Evolutionary conservation across 768 basidiomycete genomes (phyloP), one percentile per base, ranked within the genome.

Genomic region (Polyporus arcularius): DNA sequence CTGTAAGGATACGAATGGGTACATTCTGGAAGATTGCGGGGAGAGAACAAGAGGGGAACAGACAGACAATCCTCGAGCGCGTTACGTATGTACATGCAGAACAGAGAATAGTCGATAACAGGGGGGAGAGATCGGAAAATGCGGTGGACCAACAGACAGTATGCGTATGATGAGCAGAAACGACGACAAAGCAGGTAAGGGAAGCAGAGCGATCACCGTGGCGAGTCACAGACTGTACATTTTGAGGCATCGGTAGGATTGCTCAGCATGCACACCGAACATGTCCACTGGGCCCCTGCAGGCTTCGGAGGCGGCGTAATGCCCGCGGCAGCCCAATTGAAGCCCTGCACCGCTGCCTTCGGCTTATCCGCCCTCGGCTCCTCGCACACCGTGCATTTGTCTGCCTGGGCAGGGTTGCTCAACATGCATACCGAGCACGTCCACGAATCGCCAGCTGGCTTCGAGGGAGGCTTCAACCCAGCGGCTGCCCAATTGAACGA

Each of bases 401-500:
- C 77, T 15, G 72, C 78, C 26, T 64, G 67, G 3, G 65, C 73
- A 4, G 77, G 69, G 56, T 79, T 82, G 51, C 68, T 67, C 39
- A 80, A 65, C 69, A 73, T 75, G 61, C 90, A 92, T 3, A 71
- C 65, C 0, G 71, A 72, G 68, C 89, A 92, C 15, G 64, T 81
- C 89, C 89, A 91, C n/a, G 62, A 65, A 21, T 65, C 71, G 48
- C 65, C 68, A 5, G 65, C 30, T 2, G 73, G 60, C 38, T 63
- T 55, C 14, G 66, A 62, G 5, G 85, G 81, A 3, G 79, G 70
- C 63, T 82, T 86, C 56, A 82, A 70, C 4, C 86, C 88, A 0
- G 85, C 85, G 10, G 84, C 85, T 2, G 79, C 76, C 82, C 84
- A 89, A 65, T 88, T 76, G 65, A 89, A 89, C 31, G 59, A 43